Evolutionary conservation across 2,329 filamentous ascomycete species (phyloP).

Genomic region (Diaporthe vexans): DNA sequence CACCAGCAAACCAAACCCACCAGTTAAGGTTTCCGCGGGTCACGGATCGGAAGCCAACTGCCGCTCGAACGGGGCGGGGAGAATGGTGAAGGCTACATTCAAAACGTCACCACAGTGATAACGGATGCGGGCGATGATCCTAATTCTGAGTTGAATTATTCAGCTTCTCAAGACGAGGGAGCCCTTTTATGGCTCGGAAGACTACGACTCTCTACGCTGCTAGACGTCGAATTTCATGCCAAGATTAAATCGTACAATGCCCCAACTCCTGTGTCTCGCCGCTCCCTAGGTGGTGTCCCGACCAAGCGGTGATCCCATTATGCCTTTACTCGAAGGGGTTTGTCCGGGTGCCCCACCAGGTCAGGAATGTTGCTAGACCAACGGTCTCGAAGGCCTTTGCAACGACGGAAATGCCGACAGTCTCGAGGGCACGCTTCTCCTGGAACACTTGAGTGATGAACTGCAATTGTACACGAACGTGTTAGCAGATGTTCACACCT

Average conservation of each 20-base stretch:
- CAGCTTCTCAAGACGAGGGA: constrained; percentile 1
- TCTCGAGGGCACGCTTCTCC: constrained; percentile 93
- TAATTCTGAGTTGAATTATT: constrained; percentile 18
- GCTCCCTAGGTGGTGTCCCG: background rate
- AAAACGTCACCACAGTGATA: background rate
- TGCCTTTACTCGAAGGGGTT: constrained; percentile 86
- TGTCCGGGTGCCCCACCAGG: constrained; percentile 97
- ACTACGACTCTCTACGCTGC: constrained; percentile 12
- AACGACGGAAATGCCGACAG: constrained; percentile 85
- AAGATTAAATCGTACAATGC: constrained; percentile 22
- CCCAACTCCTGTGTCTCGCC: constrained; percentile 11
- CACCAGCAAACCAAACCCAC: background rate
- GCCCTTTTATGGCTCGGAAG: constrained; percentile 6
- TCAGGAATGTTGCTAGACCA: constrained; percentile 91
- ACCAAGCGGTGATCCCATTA: background rate
- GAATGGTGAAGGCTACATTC: background rate
- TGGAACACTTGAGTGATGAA: constrained; percentile 88
- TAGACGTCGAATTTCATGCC: constrained; percentile 26
- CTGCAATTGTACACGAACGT: constrained; percentile 58
- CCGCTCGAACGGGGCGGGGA: too few species aligned
- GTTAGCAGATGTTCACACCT: constrained; percentile 22
- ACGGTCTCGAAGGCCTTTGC: constrained; percentile 94
- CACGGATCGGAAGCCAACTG: too few species aligned
- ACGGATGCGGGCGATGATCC: background rate
- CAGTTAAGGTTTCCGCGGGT: too few species aligned